Conservation (phyloP, 1,284 basidiomycete species). For the Ustilago shanxiensis region DNA sequence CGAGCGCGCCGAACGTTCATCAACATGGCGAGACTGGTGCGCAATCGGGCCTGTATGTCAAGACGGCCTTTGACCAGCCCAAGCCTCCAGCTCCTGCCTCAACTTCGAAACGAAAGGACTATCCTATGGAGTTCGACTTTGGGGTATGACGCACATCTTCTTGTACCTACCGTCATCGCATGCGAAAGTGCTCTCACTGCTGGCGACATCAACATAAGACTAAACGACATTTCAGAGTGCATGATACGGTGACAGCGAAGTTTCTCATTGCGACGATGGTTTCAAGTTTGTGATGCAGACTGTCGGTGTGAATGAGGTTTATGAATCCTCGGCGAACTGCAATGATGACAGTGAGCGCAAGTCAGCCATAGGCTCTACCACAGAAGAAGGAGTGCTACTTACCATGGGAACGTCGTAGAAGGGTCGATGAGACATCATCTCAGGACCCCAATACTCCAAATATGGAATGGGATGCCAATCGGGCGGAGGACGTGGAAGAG, state of each 20-base stretch:
- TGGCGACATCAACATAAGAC: background rate
- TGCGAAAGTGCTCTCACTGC: background rate
- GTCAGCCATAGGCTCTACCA: background rate
- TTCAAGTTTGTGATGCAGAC: background rate
- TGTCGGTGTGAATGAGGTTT: background rate
- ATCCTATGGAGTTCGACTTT: conserved; percentile 43
- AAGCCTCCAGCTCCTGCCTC: background rate
- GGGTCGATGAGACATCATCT: conserved; percentile 9
- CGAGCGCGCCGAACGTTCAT: conserved; percentile 14
- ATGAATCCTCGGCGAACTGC: background rate
- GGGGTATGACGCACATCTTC: background rate
- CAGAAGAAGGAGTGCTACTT: background rate
- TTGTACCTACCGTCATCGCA: background rate
- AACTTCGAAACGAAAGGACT: background rate
- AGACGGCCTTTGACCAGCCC: background rate
- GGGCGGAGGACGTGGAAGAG: background rate
- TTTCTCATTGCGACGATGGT: background rate
- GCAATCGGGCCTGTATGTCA: background rate
- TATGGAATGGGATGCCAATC: conserved; percentile 21
- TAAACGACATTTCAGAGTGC: background rate
- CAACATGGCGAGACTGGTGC: background rate
- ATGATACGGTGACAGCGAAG: background rate
- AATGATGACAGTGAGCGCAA: background rate
- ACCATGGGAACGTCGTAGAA: conserved; percentile 38
- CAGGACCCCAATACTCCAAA: conserved; percentile 29